Conservation (phyloP, 129 eudicot species). For the Centella asiatica region DNA sequence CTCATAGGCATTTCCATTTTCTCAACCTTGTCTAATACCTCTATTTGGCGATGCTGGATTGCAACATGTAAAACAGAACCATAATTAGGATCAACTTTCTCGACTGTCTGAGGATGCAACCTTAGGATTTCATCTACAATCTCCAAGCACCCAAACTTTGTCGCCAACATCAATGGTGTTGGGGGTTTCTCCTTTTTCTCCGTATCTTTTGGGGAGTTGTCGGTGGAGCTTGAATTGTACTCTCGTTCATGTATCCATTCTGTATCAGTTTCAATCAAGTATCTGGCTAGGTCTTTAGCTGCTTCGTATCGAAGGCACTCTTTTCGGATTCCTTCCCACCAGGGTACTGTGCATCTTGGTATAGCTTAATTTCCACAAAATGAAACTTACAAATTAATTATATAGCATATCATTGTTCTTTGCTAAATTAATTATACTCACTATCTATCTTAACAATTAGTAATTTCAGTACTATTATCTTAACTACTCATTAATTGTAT, state of each 20-base stretch:
- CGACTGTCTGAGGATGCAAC: conserved; percentile 30
- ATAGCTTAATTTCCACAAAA: neutral
- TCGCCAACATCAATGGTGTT: conserved; percentile 36
- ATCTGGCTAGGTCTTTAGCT: conserved; percentile 14
- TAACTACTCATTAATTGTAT: no score
- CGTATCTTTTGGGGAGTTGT: neutral
- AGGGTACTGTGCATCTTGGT: neutral
- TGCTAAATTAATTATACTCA: neutral
- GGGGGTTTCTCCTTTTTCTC: neutral
- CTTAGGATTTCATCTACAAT: conserved; percentile 21
- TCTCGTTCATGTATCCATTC: conserved; percentile 11
- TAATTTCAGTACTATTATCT: no score
- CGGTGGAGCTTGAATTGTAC: neutral
- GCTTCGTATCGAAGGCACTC: conserved; percentile 20
- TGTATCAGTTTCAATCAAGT: conserved; percentile 24
- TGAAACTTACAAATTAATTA: conserved; percentile 1
- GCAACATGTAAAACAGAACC: conserved; percentile 31
- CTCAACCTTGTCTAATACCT: conserved; percentile 22
- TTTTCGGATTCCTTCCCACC: neutral
- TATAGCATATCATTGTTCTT: neutral
- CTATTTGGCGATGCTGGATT: conserved; percentile 16
- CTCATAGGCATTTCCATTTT: conserved; percentile 23
- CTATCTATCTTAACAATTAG: neutral
- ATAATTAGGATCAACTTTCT: conserved; percentile 21
- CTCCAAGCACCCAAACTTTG: conserved; percentile 25